These are phyloP conservation scores for Trichosanthes cucumerina DNA, from an alignment of 306 rosid species.

Conservation along the genomic window DNA sequence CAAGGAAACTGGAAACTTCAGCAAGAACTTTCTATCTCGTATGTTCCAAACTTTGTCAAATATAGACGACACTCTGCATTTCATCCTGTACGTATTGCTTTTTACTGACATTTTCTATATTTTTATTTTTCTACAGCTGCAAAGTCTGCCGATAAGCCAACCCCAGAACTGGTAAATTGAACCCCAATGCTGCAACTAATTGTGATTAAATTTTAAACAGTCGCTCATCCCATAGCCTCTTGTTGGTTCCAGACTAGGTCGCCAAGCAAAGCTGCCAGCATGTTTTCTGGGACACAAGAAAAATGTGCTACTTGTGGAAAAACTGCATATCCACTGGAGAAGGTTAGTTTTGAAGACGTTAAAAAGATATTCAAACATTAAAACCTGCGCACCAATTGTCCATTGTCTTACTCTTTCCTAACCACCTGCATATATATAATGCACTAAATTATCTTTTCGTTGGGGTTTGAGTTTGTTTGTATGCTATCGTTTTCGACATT, in stretches of 20 bases:
- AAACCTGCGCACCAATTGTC: background rate
- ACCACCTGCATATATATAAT: background rate
- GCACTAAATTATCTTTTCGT: background rate
- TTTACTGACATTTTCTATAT: constrained; percentile 8
- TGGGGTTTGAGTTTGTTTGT: background rate
- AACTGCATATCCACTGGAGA: constrained; percentile 91
- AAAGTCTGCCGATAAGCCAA: constrained; percentile 57
- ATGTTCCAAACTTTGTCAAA: constrained; percentile 15
- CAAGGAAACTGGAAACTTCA: constrained; percentile 77
- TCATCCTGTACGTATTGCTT: background rate
- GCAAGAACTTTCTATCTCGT: constrained; percentile 81
- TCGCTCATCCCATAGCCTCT: constrained; percentile 12
- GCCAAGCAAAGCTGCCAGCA: constrained; percentile 84
- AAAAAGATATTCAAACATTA: background rate
- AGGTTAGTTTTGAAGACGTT: constrained; percentile 30
- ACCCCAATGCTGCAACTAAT: background rate
- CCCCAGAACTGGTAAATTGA: constrained; percentile 66
- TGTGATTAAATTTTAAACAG: background rate
- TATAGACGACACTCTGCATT: background rate
- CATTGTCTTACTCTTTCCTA: background rate
- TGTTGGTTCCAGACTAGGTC: constrained; percentile 65
- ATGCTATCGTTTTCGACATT: background rate
- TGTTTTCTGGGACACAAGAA: constrained; percentile 95
- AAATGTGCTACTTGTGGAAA: constrained; percentile 93
- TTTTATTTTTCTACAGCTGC: constrained; percentile 63